Evolutionary conservation across 495 filamentous ascomycete genomes (phyloP), one percentile per base, ranked within the genome.

Genomic region (Daldinia concentrica): DNA sequence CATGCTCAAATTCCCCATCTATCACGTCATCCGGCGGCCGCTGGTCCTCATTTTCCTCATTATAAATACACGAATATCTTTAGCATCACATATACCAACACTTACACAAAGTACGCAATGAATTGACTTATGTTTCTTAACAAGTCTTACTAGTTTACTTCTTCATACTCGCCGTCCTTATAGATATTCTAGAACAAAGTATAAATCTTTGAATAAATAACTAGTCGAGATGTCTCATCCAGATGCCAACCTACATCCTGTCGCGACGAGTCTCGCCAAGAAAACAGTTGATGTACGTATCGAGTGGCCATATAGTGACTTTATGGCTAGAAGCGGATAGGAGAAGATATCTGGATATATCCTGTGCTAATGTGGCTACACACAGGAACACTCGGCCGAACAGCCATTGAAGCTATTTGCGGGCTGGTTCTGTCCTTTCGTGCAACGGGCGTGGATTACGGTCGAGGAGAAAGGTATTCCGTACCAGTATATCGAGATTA

Each of bases 391-490:
- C 62, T 73, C 82, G 55, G 73, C 79, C 56, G 81, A 84, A 51
- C 79, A 87, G 67, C 79, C 82, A n/a, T 73, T 90, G 43, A 88
- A 88, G 74, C 77, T 90, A n/a, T 90, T 88, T 79, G 79, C 85
- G 6, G 88, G 86, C 74, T 91, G 87, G 87, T 90, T 89, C 75
- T 86, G 80, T 71, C 81, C 82, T 61, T 86, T 81, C 62, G 82
- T 89, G 9, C 87, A 90, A 74, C 82, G 86, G 8, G 83, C 82
- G n/a, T 90, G 86, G 84, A 80, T 86, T 39, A 83, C 84, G 8
- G 82, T 90, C 36, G 86, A 90, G 74, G 88, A 90, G 76, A 90
- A 91, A 74, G 64, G 82, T 14, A 87, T 89, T 45, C 88, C 86
- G 14, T 90, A 90, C 73, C 81, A 90, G 74, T 90, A 89, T 69